Base-by-base conservation (phyloP, 225 moss, liverwort and hornwort species). In the Antitrichia curtipendula region DNA sequence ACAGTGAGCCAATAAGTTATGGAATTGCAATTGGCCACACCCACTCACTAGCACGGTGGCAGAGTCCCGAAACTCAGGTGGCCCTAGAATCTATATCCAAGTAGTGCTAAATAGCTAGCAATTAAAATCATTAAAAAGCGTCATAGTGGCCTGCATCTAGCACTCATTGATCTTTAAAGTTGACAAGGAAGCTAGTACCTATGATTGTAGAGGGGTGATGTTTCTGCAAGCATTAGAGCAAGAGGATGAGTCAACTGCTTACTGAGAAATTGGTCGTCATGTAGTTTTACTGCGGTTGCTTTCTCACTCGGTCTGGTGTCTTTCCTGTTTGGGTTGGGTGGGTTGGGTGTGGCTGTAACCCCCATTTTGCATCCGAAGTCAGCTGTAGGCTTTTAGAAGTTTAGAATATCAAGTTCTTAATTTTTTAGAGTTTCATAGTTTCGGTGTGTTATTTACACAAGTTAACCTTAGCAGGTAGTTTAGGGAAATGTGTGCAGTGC, bases 1-100 rank as follows among this genome's bases (percentile, higher is more conserved):
- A 94, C 90, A 89, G 90, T 94, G 94, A 94, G 91, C 92, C 92
- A 91, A 90, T 94, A 91, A 94, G 91, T 90, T 94, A 94, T 92
- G 94, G 94, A 90, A 92, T 89, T 91, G 94, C 94, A 92, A 94
- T 94, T 94, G 94, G 94, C 87, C 90, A 94, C 89, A 90, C 84
- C 86, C 94, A 92, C 90, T 94, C 94, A 89, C 89, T 94, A 92
- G 94, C 94, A 88, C 91, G 94, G 84, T 94, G 94, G 94, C 94
- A 94, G 87, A 91, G 88, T 91, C 90, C 92, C 88, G 94, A 94
- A 92, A 87, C 91, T 90, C 94, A 94, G 94, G 94, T 94, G 90
- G 92, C 90, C 86, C 85, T 92, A 89, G 92, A 88, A 91, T 87
- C 84, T 89, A 92, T 71, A 90, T 88, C 65, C 89, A 94, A 84